Evolutionary conservation across 768 basidiomycete genomes (phyloP), one percentile per base, ranked within the genome.

Genomic region (Mycena belliarum): DNA sequence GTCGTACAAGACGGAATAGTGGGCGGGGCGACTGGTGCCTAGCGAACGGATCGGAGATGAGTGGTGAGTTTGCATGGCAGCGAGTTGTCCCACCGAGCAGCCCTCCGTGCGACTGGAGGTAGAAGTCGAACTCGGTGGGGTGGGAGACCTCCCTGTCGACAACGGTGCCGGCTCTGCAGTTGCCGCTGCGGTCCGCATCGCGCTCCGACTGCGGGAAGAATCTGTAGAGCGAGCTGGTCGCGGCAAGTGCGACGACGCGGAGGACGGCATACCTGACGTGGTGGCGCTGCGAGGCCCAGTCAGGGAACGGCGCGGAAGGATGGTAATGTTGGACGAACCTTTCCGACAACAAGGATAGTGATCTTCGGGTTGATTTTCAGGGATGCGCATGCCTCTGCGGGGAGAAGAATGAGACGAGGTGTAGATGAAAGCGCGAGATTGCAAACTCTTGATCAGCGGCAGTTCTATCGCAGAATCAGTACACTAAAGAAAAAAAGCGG

Each of bases 311-410:
- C 2, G 6, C 20, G 9, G 32, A 24, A n/a, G n/a, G n/a, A 49
- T 20, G 20, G 14, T 2, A 14, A 8, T 20, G 15, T 21, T 2
- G 47, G n/a, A 24, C 45, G 12, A 16, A 48, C 53, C 47, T 55
- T 55, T 16, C 54, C 54, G 15, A 55, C 54, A 15, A 55, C 54
- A 2, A 93, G 80, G 26, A 93, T 73, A 0, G 92, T 93, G 40
- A 93, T 88, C 52, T 83, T 85, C 0, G 83, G 82, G 3, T 76
- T 75, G 24, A 91, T 85, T 11, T 75, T 74, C 1, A 88, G 65
- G 6, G 82, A 33, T 2, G 52, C 63, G 60, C 89, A 92, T 7
- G 90, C 90, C 56, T 64, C 91, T 91, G 61, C 9, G 53, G 51
- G 68, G 23, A 33, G 38, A 28, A 52, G 38, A 28, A 52, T 33